These are phyloP conservation scores for Sarocladium kiliense DNA, from an alignment of 2,329 filamentous ascomycete species.

Conservation along the genomic window DNA sequence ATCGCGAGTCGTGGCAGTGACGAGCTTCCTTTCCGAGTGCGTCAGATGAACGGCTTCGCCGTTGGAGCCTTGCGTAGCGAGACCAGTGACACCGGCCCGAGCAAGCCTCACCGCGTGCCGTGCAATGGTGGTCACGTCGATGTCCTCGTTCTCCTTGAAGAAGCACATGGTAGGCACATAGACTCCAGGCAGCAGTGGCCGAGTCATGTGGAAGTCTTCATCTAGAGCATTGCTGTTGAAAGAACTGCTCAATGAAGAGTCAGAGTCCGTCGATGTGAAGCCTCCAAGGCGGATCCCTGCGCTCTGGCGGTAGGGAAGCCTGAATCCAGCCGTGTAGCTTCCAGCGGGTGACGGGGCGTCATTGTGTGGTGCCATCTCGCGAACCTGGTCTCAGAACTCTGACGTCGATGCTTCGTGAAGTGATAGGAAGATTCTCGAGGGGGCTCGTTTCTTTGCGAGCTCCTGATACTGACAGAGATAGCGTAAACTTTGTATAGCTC, in stretches of 20 bases:
- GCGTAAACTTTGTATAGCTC: too few species aligned
- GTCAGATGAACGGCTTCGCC: slow-evolving; percentile 79
- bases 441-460: too few species aligned
- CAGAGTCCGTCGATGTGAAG: slow-evolving; percentile 22
- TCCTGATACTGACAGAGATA: too few species aligned
- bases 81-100: slow-evolving; percentile 65
- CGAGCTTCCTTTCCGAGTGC: slow-evolving; percentile 61
- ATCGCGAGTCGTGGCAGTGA: slow-evolving; percentile 56
- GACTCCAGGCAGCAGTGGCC: slow-evolving; percentile 34
- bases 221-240: slow-evolving; percentile 33
- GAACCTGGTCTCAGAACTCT: neutral
- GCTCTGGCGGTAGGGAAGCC: slow-evolving; percentile 28
- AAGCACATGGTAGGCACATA: slow-evolving; percentile 33
- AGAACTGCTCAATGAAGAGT: slow-evolving; percentile 36
- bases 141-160: slow-evolving; percentile 28
- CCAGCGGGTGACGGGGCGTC: slow-evolving; percentile 40
- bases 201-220: slow-evolving; percentile 24
- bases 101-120: slow-evolving; percentile 39
- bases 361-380: slow-evolving; percentile 40
- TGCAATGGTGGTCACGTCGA: slow-evolving; percentile 26
- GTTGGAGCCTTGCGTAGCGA: slow-evolving; percentile 78
- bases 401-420: neutral
- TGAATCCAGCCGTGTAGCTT: slow-evolving; percentile 38
- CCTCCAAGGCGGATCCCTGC: slow-evolving; percentile 22
- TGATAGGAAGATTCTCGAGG: too few species aligned